phyloP scores from a whole-genome alignment of 2,329 filamentous ascomycete genomes.

The Xylaria sp. region DNA sequence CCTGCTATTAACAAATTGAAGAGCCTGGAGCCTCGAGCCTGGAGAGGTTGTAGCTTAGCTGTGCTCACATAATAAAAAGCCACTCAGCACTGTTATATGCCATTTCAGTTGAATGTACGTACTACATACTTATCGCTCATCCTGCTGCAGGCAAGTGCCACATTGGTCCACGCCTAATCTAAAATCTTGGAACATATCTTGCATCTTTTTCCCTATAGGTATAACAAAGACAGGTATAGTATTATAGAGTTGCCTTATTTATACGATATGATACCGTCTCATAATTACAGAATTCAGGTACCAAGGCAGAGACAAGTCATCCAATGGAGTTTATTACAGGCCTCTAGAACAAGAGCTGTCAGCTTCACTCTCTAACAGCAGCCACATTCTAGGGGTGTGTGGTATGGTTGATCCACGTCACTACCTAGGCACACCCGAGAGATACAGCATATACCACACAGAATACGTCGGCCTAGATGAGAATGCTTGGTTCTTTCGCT shows the following conservation, averaged over 20 bases:
- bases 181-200: background rate
- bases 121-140: background rate
- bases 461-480: background rate
- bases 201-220: too few relatives aligned
- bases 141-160: conserved; percentile 1
- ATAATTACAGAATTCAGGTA: background rate
- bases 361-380: conserved; percentile 12
- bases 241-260: background rate
- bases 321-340: background rate
- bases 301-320: background rate
- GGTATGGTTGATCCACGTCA: conserved; percentile 3
- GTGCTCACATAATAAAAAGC: too few relatives aligned
- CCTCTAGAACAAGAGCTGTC: background rate
- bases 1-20: background rate
- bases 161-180: background rate
- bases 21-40: background rate
- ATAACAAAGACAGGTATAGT: background rate
- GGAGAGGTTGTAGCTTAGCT: too few relatives aligned
- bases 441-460: background rate
- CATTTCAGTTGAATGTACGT: too few relatives aligned
- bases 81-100: too few relatives aligned
- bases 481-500: background rate
- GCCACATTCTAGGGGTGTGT: background rate
- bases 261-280: background rate
- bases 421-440: background rate